Evolutionary conservation across 805 yeast genomes (phyloP), one percentile per base, ranked within the genome.

Genomic region (Saccharomyces jurei): DNA sequence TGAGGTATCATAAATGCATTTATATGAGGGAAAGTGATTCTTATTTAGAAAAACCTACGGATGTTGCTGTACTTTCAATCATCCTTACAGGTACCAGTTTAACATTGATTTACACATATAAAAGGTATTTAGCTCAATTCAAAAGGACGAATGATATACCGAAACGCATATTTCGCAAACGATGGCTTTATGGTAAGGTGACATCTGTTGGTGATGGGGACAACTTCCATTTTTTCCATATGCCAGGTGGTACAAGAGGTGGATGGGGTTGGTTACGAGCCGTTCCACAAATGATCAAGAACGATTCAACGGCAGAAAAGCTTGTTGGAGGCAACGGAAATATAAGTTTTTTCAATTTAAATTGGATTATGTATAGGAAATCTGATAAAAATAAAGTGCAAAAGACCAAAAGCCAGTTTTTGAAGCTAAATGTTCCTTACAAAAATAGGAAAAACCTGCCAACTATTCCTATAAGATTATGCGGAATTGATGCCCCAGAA

Each of bases 401-500:
- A 36, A 36, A 53, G 32, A 36, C 56, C 3, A 61, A 71, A 0
- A 55, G 59, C 4, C 58, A 64, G 49, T 68, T 63, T 50, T 53
- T 67, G 60, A 56, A 56, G 32, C 52, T 71, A 41, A 58, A 58
- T 3, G 65, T 65, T 1, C 61, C 63, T 2, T 63, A 58, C 48
- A 67, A 62, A 52, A 69, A 68, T 29, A 69, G 63, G 52, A 56
- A 71, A 41, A 67, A 58, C 28, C 51, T 67, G 10, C 65, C 69
- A 59, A 94, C 99, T 0, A 73, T 94, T 41, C 84, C 86, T 69
- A 81, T 94, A 4, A 76, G 99, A 50, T 72, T 94, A 22, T 87
- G 94, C 70, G 99, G 97, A 0, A 85, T 92, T 14, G 99, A 94
- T 76, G 99, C 99, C 0, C 99, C 99, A 1, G 99, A 94, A 66